phyloP scores from a whole-genome alignment of 352 stramenopile species.

The Globisporangium cylindrosporum region DNA sequence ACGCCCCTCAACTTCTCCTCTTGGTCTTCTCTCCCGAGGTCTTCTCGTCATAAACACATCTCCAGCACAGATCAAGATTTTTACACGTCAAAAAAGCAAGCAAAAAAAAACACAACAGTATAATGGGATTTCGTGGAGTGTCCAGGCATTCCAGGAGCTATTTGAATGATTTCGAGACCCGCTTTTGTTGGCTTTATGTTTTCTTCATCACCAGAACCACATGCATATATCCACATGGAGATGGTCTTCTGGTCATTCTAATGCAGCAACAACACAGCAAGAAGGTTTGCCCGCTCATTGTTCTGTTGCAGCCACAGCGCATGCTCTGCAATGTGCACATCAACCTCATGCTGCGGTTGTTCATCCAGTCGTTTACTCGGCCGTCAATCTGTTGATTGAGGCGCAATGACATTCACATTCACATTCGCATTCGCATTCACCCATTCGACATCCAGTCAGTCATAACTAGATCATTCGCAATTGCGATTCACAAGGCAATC shows the following conservation, averaged over 20 bases:
- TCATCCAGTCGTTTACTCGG: background rate
- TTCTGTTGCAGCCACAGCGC: background rate
- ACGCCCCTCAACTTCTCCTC: background rate
- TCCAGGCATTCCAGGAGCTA: background rate
- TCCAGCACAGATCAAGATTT: background rate
- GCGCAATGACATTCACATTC: background rate
- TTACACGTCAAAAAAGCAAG: conserved; percentile 4
- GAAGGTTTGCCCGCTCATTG: background rate
- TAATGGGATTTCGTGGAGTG: background rate
- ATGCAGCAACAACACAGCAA: background rate
- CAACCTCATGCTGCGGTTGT: background rate
- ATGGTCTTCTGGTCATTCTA: background rate
- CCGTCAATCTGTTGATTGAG: background rate
- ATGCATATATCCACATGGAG: background rate
- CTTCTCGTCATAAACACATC: background rate
- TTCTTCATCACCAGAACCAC: background rate
- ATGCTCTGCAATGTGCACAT: background rate
- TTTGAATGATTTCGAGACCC: conserved; percentile 2
- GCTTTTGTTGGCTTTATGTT: background rate
- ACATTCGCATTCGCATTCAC: background rate
- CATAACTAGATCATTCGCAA: background rate
- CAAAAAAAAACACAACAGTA: conserved; percentile 3
- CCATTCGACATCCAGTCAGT: background rate
- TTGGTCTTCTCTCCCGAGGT: background rate
- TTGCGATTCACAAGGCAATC: conserved; percentile 2